Conservation (phyloP, 805 yeast genomes). For the Saccharomyces eubayanus region DNA sequence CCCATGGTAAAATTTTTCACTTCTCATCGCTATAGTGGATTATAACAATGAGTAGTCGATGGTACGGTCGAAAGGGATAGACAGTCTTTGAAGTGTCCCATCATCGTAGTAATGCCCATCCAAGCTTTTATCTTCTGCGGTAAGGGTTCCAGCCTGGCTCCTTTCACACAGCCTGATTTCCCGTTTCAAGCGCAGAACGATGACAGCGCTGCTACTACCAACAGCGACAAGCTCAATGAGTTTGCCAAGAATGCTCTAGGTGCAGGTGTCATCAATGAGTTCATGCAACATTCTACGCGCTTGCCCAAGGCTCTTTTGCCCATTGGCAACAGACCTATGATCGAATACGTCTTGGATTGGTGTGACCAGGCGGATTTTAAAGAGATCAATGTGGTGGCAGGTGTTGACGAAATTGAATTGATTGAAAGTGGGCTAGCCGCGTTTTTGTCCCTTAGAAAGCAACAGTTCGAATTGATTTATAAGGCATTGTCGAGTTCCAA, state of each 20-base stretch:
- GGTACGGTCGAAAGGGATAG: too few relatives aligned
- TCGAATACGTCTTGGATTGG: slow-evolving; percentile 85
- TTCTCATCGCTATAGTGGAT: not conserved
- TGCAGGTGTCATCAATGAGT: slow-evolving; percentile 35
- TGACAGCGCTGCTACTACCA: not conserved
- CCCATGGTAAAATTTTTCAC: not conserved
- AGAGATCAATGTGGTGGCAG: slow-evolving; percentile 56
- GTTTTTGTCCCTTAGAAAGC: slow-evolving; percentile 38
- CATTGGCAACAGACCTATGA: slow-evolving; percentile 81
- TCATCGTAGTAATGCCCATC: slow-evolving; percentile 59
- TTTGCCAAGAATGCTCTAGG: slow-evolving; percentile 18
- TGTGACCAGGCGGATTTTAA: slow-evolving; percentile 79
- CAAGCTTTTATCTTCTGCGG: slow-evolving; percentile 91
- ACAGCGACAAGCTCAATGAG: not conserved
- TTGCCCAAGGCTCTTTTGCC: slow-evolving; percentile 81
- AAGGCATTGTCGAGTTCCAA: slow-evolving; percentile 17
- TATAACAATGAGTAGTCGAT: not conserved
- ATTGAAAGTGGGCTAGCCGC: slow-evolving; percentile 42
- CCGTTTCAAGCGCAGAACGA: slow-evolving; percentile 3
- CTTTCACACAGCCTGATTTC: slow-evolving; percentile 46
- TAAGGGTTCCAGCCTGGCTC: slow-evolving; percentile 61
- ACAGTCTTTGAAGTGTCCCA: not conserved
- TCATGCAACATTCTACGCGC: slow-evolving; percentile 23
- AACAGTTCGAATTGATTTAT: slow-evolving; percentile 22
- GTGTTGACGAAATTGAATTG: slow-evolving; percentile 38